Base-by-base conservation (phyloP, 805 yeast species). In the Nakazawaea molendinolei region DNA sequence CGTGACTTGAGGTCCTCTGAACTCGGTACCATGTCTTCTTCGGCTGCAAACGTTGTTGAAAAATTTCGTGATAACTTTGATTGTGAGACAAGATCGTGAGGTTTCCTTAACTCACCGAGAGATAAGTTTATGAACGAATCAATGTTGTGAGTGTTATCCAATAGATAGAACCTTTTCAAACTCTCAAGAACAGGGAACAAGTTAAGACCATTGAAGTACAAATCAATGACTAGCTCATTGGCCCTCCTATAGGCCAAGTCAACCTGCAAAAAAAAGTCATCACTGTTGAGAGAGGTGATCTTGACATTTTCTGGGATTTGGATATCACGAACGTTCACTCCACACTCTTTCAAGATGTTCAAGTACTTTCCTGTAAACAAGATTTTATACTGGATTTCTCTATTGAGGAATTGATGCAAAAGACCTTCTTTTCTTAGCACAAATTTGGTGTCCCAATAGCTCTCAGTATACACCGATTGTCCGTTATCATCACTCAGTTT, bases 291-390 rank as follows among this genome's bases (percentile, higher is more conserved):
- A 43, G 51, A 65, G 53, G 40, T 58, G 56, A 40, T 60, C 27
- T 25, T 52, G 51, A 29, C 28, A 19, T 10, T 33, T 33, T 17
- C 23, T 3, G 23, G 14, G 14, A 21, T 30, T 18, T 31, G 14
- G n/a, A n/a, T n/a, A n/a, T n/a, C n/a, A 4, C 37, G 37, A 8
- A 44, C 39, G 25, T 63, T 60, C 3, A 73, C 58, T 0, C 79
- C 81, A 48, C 84, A 77, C 39, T 69, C 76, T 38, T 74, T 69
- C 29, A 83, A 65, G 3, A 90, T 79, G 48, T 86, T 84, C 38
- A 87, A 60, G 47, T 79, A 79, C 56, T 86, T 89, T 2, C 99
- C 99, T 0, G 96, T 85, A 34, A 77, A 63, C 17, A 90, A 60
- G 0, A 90, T 68, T 54, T 81, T 80, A 33, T 69, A 67, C 45